These are phyloP conservation scores for Pythium periplocum DNA, from an alignment of 352 stramenopile genomes.

Conservation along the genomic window DNA sequence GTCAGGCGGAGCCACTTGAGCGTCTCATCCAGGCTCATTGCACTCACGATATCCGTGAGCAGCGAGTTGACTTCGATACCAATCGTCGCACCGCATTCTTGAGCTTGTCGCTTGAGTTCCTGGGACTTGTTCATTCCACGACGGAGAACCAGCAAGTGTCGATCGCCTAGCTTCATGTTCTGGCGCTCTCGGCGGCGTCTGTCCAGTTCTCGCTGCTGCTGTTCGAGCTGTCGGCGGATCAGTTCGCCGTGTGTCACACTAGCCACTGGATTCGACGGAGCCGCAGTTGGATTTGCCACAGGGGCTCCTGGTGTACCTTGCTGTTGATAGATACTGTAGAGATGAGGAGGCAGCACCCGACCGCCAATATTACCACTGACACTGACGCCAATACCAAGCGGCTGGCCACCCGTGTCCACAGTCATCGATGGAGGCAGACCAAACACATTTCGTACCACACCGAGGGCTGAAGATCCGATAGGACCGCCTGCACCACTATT, in stretches of 20 bases:
- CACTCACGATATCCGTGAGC: conserved; percentile 76
- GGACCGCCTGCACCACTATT: no score
- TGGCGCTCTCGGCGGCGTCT: conserved; percentile 29
- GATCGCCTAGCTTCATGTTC: conserved; percentile 47
- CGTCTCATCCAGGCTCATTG: conserved; percentile 49
- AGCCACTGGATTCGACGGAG: not conserved
- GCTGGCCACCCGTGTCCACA: not conserved
- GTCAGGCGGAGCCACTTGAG: conserved; percentile 63
- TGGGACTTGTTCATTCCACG: conserved; percentile 66
- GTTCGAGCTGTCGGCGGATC: conserved; percentile 8
- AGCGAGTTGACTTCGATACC: conserved; percentile 76
- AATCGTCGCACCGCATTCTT: conserved; percentile 53
- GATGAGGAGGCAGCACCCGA: conserved; percentile 20
- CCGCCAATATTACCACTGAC: not conserved
- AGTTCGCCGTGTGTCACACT: not conserved
- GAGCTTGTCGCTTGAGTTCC: conserved; percentile 54
- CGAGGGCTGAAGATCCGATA: no score
- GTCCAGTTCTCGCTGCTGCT: conserved; percentile 18
- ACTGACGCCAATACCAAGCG: not conserved
- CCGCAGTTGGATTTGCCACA: conserved; percentile 6
- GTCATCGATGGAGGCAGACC: not conserved
- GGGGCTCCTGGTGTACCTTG: conserved; percentile 13
- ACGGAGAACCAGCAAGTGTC: conserved; percentile 61
- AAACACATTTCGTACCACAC: no score
- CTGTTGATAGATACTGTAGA: conserved; percentile 17